Percentiles rank a stretch among this genome's conserved stretches.
These are phyloP conservation scores for Krasilnikovozyma curviuscula DNA, from an alignment of 768 basidiomycete species.

Conservation along the genomic window DNA sequence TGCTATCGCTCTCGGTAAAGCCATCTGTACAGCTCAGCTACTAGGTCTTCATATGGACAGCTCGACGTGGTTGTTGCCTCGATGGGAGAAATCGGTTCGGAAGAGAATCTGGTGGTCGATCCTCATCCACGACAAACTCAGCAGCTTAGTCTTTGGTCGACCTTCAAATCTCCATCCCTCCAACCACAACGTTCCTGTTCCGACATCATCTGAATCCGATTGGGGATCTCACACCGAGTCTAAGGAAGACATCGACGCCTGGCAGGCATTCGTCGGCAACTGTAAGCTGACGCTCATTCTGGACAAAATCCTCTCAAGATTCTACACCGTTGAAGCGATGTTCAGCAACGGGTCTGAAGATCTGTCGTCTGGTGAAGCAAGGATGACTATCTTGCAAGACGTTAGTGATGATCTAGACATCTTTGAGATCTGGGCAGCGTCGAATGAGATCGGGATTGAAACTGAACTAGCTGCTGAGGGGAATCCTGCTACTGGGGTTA, in stretches of 20 bases:
- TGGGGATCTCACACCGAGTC: too few relatives aligned
- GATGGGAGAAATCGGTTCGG: slow-evolving; percentile 5
- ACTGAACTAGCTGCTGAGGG: too few relatives aligned
- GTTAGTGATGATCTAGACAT: too few relatives aligned
- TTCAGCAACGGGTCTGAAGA: neutral
- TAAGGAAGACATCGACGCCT: slow-evolving; percentile 1
- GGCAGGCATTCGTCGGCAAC: slow-evolving; percentile 8
- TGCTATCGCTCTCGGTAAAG: slow-evolving; percentile 6
- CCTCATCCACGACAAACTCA: slow-evolving; percentile 10
- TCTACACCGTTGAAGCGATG: slow-evolving; percentile 1
- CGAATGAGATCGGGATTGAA: too few relatives aligned
- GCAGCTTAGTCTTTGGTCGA: too few relatives aligned
- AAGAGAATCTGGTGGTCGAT: slow-evolving; percentile 13
- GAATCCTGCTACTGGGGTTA: too few relatives aligned
- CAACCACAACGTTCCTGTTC: too few relatives aligned
- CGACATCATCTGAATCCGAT: too few relatives aligned
- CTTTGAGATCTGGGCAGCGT: too few relatives aligned
- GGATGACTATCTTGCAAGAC: too few relatives aligned
- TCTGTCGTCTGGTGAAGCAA: too few relatives aligned
- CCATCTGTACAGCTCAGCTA: slow-evolving; percentile 10
- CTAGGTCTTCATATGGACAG: slow-evolving; percentile 15
- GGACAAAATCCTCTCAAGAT: slow-evolving; percentile 2
- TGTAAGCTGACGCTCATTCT: slow-evolving; percentile 8
- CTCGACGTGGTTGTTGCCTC: slow-evolving; percentile 7
- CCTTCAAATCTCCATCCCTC: too few relatives aligned